These are phyloP conservation scores for Suillus placidus DNA, from an alignment of 768 basidiomycete genomes.

Conservation along the genomic window DNA sequence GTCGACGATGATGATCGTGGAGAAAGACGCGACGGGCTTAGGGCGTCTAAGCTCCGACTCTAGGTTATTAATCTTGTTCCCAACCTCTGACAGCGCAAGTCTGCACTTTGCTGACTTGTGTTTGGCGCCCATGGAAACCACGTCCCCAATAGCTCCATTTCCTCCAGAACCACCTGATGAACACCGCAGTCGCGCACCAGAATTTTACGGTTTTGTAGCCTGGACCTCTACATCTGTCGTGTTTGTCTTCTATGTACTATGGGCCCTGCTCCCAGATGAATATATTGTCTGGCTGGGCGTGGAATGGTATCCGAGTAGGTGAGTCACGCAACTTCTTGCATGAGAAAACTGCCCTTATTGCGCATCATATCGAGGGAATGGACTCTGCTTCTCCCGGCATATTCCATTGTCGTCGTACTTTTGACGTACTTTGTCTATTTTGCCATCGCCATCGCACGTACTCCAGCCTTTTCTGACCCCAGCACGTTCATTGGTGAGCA, in stretches of 20 bases:
- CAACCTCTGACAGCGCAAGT: background rate
- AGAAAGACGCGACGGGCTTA: slow-evolving; percentile 15
- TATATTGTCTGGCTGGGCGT: slow-evolving; percentile 69
- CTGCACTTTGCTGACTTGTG: background rate
- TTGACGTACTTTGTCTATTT: slow-evolving; percentile 80
- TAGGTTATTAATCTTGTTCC: background rate
- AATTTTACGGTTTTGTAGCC: slow-evolving; percentile 91
- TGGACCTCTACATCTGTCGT: slow-evolving; percentile 76
- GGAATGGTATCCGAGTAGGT: slow-evolving; percentile 90
- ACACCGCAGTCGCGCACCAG: slow-evolving; percentile 69
- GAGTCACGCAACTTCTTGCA: slow-evolving; percentile 20
- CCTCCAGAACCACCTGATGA: slow-evolving; percentile 44
- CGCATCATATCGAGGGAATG: slow-evolving; percentile 64
- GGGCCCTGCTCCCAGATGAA: slow-evolving; percentile 79
- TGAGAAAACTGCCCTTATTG: slow-evolving; percentile 4
- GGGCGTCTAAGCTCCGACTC: background rate
- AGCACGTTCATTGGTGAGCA: slow-evolving; percentile 66
- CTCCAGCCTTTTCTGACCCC: slow-evolving; percentile 70
- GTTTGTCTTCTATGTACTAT: slow-evolving; percentile 72
- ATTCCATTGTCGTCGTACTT: slow-evolving; percentile 68
- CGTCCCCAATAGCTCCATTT: slow-evolving; percentile 49
- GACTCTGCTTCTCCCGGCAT: slow-evolving; percentile 81
- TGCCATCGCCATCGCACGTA: slow-evolving; percentile 69
- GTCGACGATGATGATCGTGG: background rate
- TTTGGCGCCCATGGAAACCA: slow-evolving; percentile 31